Evolutionary conservation across 2,329 filamentous ascomycete species (phyloP).

Genomic region (Fusarium floridanum): DNA sequence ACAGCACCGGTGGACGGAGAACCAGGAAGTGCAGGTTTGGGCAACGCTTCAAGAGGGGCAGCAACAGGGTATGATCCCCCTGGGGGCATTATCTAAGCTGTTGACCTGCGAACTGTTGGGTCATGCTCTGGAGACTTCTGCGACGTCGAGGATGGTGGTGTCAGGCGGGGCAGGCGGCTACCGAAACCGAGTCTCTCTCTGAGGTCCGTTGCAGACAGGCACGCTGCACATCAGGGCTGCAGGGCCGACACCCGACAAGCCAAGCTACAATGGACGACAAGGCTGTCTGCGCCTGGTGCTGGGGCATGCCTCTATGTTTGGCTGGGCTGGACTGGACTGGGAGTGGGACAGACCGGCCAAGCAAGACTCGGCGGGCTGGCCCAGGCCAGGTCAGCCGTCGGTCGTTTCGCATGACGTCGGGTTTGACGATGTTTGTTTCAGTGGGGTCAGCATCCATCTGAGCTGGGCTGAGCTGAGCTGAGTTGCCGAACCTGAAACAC

Average conservation of each 20-base stretch:
- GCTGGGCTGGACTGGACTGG: slow-evolving; percentile 20
- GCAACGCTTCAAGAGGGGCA: slow-evolving; percentile 58
- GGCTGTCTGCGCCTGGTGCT: slow-evolving; percentile 31
- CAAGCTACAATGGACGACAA: slow-evolving; percentile 21
- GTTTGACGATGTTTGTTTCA: slow-evolving; percentile 42
- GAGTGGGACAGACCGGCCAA: slow-evolving; percentile 16
- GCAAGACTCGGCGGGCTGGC: slow-evolving; percentile 14
- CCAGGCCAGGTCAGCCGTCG: slow-evolving; percentile 5
- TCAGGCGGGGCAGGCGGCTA: slow-evolving; percentile 32
- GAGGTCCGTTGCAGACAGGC: slow-evolving; percentile 25
- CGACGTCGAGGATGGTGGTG: slow-evolving; percentile 6
- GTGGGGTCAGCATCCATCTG: slow-evolving; percentile 31
- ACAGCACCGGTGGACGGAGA: slow-evolving; percentile 65
- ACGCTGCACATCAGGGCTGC: slow-evolving; percentile 34
- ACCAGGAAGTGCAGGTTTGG: slow-evolving; percentile 67
- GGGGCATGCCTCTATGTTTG: slow-evolving; percentile 25
- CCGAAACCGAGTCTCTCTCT: slow-evolving; percentile 34
- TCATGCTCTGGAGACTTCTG: slow-evolving; percentile 10
- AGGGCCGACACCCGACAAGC: slow-evolving; percentile 12
- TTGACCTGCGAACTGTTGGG: slow-evolving; percentile 9
- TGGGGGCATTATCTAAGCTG: slow-evolving; percentile 68
- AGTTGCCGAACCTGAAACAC: slow-evolving; percentile 43
- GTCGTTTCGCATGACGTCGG: slow-evolving; percentile 29
- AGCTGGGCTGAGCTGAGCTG: slow-evolving; percentile 21
- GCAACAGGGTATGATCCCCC: slow-evolving; percentile 68